A percentile compares a stretch with the other conserved stretches of the same genome.
These are phyloP conservation scores for Cubamyces sp. DNA, from an alignment of 768 basidiomycete species.

Conservation along the genomic window DNA sequence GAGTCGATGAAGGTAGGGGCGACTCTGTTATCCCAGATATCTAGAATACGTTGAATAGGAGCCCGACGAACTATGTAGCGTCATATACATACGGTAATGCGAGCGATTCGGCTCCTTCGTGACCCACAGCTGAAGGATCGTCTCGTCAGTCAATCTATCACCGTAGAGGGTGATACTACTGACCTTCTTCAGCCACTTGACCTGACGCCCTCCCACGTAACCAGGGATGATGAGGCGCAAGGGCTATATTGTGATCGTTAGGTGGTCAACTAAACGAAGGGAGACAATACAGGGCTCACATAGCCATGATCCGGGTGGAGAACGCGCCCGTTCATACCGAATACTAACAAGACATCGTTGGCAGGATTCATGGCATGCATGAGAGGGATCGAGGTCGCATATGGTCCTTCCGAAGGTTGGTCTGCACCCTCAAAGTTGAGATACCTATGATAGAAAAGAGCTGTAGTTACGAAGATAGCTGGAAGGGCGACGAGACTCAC, in stretches of 20 bases:
- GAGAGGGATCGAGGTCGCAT: conserved; percentile 30
- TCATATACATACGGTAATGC: conserved; percentile 24
- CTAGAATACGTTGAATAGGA: not conserved
- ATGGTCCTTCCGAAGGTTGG: conserved; percentile 26
- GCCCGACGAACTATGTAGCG: not conserved
- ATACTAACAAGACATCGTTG: conserved; percentile 29
- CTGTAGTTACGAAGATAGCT: not conserved
- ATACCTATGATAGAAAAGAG: conserved; percentile 3
- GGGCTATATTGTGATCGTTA: conserved; percentile 6
- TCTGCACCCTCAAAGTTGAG: conserved; percentile 29
- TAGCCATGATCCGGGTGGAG: conserved; percentile 32
- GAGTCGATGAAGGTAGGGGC: conserved; percentile 28
- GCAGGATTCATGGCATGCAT: conserved; percentile 27
- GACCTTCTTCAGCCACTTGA: conserved; percentile 30
- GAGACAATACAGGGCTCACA: conserved; percentile 6
- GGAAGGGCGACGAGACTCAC: not conserved
- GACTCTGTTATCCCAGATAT: conserved; percentile 29
- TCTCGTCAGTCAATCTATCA: not conserved
- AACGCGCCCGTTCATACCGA: conserved; percentile 28
- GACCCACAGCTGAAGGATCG: conserved; percentile 20
- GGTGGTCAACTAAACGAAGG: not conserved
- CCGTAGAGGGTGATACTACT: not conserved
- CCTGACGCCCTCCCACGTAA: conserved; percentile 27
- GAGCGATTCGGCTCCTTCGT: conserved; percentile 27
- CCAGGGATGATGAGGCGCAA: conserved; percentile 28